Evolutionary conservation across 1,284 basidiomycete genomes (phyloP).

Genomic region (Moesziomyces sp.): DNA sequence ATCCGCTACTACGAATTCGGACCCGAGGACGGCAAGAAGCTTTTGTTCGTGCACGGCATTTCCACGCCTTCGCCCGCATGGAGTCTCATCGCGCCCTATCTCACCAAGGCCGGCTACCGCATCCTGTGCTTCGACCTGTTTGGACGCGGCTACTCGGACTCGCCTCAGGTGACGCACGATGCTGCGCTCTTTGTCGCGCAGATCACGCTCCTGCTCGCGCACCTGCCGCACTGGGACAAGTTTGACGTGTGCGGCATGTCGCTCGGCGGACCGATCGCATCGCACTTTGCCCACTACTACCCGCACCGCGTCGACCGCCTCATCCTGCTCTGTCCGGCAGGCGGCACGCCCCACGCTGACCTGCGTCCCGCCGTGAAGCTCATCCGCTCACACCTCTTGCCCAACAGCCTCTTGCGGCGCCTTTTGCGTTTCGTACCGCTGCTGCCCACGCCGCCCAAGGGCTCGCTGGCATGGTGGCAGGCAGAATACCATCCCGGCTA

Average conservation of each 20-base stretch:
- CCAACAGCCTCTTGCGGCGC: constrained; percentile 19
- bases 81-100: constrained; percentile 25
- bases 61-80: constrained; percentile 46
- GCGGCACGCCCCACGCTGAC: constrained; percentile 34
- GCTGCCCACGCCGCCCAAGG: constrained; percentile 40
- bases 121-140: constrained; percentile 47
- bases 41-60: constrained; percentile 62
- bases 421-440: constrained; percentile 35
- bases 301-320: constrained; percentile 38
- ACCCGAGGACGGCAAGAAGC: constrained; percentile 56
- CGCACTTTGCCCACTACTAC: constrained; percentile 48
- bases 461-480: constrained; percentile 43
- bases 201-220: constrained; percentile 40
- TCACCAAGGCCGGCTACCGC: constrained; percentile 48
- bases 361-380: constrained; percentile 30
- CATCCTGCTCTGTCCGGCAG: constrained; percentile 44
- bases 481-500: constrained; percentile 42
- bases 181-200: constrained; percentile 42
- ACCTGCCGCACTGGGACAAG: constrained; percentile 44
- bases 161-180: constrained; percentile 42
- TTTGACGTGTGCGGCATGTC: constrained; percentile 51
- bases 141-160: constrained; percentile 48
- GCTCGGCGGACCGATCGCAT: constrained; percentile 40
- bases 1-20: constrained; percentile 55
- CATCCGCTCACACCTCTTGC: constrained; percentile 39